A percentile compares a stretch with the other conserved stretches of the same genome.
phyloP scores from a whole-genome alignment of 2,329 filamentous ascomycete species.

The Huntiella bhutanensis region DNA sequence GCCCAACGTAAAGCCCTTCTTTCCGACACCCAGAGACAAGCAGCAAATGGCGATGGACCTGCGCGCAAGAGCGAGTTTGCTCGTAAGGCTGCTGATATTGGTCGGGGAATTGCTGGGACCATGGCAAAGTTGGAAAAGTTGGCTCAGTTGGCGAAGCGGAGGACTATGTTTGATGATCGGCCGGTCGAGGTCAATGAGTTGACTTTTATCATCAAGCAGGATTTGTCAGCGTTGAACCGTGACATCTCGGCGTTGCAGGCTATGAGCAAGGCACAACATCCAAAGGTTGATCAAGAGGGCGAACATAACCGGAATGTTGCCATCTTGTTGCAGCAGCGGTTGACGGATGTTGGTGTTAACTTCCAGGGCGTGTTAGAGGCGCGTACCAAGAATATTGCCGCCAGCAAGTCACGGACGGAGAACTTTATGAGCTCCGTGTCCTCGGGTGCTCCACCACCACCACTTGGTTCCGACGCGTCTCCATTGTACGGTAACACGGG shows the following conservation, averaged over 20 bases:
- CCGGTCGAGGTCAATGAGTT: constrained; percentile 94
- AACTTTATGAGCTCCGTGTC: constrained; percentile 90
- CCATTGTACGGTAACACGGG: constrained; percentile 70
- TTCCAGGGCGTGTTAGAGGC: constrained; percentile 97
- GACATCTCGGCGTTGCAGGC: constrained; percentile 71
- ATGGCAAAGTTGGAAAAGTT: constrained; percentile 92
- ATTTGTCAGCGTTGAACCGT: constrained; percentile 64
- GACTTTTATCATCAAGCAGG: constrained; percentile 95
- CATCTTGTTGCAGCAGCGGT: constrained; percentile 71
- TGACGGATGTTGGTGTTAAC: constrained; percentile 81
- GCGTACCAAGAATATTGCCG: constrained; percentile 94
- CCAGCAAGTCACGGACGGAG: constrained; percentile 75
- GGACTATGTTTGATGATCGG: constrained; percentile 91
- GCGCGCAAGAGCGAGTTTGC: constrained; percentile 73
- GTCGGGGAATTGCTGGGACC: constrained; percentile 72
- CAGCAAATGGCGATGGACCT: constrained; percentile 28
- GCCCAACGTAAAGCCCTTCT: constrained; percentile 67
- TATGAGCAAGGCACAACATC: constrained; percentile 51
- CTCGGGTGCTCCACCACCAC: constrained; percentile 27
- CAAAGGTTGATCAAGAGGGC: constrained; percentile 65
- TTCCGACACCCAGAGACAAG: constrained; percentile 50
- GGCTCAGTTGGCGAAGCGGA: constrained; percentile 85
- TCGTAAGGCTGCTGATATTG: constrained; percentile 76
- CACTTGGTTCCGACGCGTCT: constrained; percentile 40
- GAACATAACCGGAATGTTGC: constrained; percentile 98